Base-by-base conservation (phyloP, 2,329 filamentous ascomycete genomes). In the Chaetothyriales sp. region DNA sequence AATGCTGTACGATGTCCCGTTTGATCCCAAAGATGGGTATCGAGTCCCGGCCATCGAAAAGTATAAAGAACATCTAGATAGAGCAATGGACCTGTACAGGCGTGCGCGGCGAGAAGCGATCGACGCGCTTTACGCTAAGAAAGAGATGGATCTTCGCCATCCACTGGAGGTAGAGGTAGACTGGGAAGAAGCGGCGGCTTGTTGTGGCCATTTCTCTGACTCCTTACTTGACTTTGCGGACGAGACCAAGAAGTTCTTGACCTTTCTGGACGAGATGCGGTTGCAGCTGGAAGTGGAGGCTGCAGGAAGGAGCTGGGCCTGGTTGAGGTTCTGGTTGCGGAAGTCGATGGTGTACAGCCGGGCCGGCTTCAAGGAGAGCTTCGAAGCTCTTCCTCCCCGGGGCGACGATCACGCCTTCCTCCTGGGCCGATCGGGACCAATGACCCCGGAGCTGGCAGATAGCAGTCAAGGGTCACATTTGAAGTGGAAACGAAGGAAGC, bases 161-260 rank as follows among this genome's bases (percentile, higher is more conserved):
- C 82, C 84, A 0, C 76, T 87, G 49, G 84, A 85, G 56, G 77
- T 90, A 7, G 84, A 94, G 63, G 92, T 90, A 2, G 92, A 97
- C 66, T 89, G 95, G 52, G 92, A 98, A 66, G 92, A 98, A 67
- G 89, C 97, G 9, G 89, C 90, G 43, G 90, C 92, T n/a, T 94
- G 89, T 52, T 98, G 92, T 63, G 90, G 92, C 0, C 89, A 97
- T 67, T 98, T 97, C 64, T 90, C 86, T 64, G 95, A 92, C 65
- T 94, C 86, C 44, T 73, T 98, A 22, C 80, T 92, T 56, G 86
- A 92, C 59, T 90, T 97, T 63, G 89, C 88, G 0, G 86, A 94
- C 64, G 89, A 95, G 63, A 85, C 94, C 70, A 81, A 86, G 58
- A 78, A 78, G 10, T 92, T 94, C 60, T 69, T 98, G 45, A 81